Evolutionary conservation across 768 basidiomycete genomes (phyloP), one percentile per base, ranked within the genome.

Genomic region (Podaxis pistillaris): DNA sequence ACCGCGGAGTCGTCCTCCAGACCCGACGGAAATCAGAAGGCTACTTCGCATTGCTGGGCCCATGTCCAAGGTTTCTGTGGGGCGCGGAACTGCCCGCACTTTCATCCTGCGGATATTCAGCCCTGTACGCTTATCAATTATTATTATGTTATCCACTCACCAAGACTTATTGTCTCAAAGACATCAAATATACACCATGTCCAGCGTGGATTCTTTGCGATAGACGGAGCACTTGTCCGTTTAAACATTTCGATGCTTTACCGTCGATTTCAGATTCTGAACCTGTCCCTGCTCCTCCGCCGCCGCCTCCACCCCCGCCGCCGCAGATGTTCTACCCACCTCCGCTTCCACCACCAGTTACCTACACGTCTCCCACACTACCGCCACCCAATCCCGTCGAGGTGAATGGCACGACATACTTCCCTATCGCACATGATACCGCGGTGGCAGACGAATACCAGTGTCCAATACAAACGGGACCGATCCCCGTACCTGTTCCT

Each of bases 121-220:
- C 64, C 72, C 46, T 75, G 76, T 79, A 68, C 60, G 78, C 60
- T 55, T 33, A 40, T 33, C n/a, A 19, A 17, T 55, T 3, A 49
- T 61, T 30, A n/a, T 15, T 55, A 19, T 44, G 9, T 13, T 11
- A 30, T 26, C n/a, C 17, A 12, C 36, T 15, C 28, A 28, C 44
- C 17, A 15, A 46, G 44, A 9, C 13, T 8, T 6, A 46, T 24
- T 22, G 47, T 13, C 13, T 9, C 38, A n/a, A 52, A 78, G 77
- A 76, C 60, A 65, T 73, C 26, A 70, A 67, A 36, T 73, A 78
- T 60, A 77, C 75, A 0, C 75, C 76, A 3, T 78, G 77, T 51
- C 70, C 72, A 5, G 63, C 64, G 4, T 75, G 75, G 75, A 68
- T 72, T 7, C 70, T 69, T 24, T 77, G 73, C 59, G 38, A 65